phyloP scores from a whole-genome alignment of 345 rosid species.

The Hibiscus syriacus region DNA sequence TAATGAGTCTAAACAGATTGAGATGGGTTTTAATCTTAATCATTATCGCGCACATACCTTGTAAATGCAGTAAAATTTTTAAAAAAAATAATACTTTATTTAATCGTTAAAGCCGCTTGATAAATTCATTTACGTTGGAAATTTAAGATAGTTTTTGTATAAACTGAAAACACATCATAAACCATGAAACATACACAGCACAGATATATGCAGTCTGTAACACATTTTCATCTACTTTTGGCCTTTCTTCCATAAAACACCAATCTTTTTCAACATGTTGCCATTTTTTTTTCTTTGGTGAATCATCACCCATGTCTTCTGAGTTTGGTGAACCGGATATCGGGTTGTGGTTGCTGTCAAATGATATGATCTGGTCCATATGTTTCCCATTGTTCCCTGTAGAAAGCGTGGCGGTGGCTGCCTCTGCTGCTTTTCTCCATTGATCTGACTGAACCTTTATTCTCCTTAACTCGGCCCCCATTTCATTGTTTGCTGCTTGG shows the following conservation, averaged over 20 bases:
- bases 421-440: constrained; percentile 99
- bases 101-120: too few species aligned
- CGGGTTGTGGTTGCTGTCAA: constrained; percentile 38
- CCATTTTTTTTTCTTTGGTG: constrained; percentile 87
- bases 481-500: constrained; percentile 59
- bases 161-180: not conserved
- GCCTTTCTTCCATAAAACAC: constrained; percentile 85
- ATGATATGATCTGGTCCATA: constrained; percentile 53
- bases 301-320: constrained; percentile 81
- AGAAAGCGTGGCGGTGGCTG: constrained; percentile 82
- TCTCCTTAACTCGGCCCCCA: constrained; percentile 84
- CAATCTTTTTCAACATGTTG: constrained; percentile 84
- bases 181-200: not conserved
- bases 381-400: constrained; percentile 65
- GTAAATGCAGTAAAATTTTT: too few species aligned
- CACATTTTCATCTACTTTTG: constrained; percentile 38
- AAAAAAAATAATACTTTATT: too few species aligned
- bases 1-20: too few species aligned
- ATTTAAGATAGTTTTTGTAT: not conserved
- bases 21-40: too few species aligned
- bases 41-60: too few species aligned
- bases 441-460: constrained; percentile 92
- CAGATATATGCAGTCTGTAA: not conserved
- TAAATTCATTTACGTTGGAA: too few species aligned
- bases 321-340: constrained; percentile 57